These are phyloP conservation scores for Candida dendrica DNA, from an alignment of 805 yeast species.

Conservation along the genomic window DNA sequence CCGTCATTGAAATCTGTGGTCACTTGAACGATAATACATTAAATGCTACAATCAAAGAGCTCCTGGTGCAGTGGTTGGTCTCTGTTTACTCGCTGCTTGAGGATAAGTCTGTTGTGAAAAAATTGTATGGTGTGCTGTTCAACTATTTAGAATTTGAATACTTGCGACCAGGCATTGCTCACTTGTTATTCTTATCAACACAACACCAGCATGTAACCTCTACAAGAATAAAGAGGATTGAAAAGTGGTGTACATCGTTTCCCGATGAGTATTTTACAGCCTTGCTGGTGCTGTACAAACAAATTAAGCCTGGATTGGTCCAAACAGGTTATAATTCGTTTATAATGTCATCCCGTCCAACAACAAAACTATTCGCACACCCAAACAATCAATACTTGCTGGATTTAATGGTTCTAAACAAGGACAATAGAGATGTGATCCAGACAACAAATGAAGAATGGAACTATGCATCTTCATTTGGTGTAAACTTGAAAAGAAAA, in stretches of 20 bases:
- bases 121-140: constrained; percentile 22
- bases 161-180: constrained; percentile 26
- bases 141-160: constrained; percentile 29
- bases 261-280: constrained; percentile 13
- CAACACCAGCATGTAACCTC: constrained; percentile 21
- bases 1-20: constrained; percentile 20
- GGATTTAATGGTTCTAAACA: constrained; percentile 2
- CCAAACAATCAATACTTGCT: constrained; percentile 10
- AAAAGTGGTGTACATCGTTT: constrained; percentile 15
- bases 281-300: constrained; percentile 15
- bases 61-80: constrained; percentile 27
- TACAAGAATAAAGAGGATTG: constrained; percentile 21
- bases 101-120: constrained; percentile 9
- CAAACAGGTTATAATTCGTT: no score
- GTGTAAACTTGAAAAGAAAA: constrained; percentile 10
- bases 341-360: not conserved
- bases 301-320: constrained; percentile 13
- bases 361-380: constrained; percentile 19
- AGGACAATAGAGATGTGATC: not conserved
- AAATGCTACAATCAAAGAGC: constrained; percentile 9
- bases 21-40: constrained; percentile 22
- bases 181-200: constrained; percentile 25
- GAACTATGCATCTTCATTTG: constrained; percentile 8
- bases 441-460: constrained; percentile 1
- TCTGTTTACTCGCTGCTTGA: constrained; percentile 21